Base-by-base conservation (phyloP, 805 yeast species). In the Candida maris region DNA sequence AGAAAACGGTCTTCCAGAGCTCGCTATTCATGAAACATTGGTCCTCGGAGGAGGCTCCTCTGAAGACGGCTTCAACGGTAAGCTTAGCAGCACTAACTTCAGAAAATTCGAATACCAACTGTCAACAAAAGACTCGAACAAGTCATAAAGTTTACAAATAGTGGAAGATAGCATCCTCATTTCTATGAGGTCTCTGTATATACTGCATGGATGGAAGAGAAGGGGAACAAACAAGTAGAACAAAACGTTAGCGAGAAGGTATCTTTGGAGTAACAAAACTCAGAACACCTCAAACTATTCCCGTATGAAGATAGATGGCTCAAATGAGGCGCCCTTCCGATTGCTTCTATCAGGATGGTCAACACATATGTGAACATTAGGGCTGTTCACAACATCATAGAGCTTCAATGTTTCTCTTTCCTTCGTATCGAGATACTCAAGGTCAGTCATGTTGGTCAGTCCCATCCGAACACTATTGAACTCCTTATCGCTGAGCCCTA, bases 341-440 rank as follows among this genome's bases (percentile, higher is more conserved):
- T 79, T 72, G 27, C 79, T 67, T 52, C 93, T 75, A 56, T 87
- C 96, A 1, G 93, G 88, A 52, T 86, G 95, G 54, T 93, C 96
- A 54, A 93, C 66, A 19, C 89, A 94, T 34, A 93, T 63, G 21
- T 68, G 70, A 40, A 44, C 44, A 17, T 44, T 37, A 2, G 45
- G 39, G 8, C 32, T 31, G 19, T 48, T 42, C 39, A 80, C 54
- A 27, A 71, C 72, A 36, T 79, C 80, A 54, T 66, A 82, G 13
- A 88, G 62, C 4, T 71, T 65, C 29, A 74, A 46, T 6, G 72
- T 73, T 18, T 76, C 78, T 35, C 78, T 79, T 2, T 73, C 77
- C 30, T 71, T 59, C 39, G 76, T 70, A 48, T 66, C 57, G 43
- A 68, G 50, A 40, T 65, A 55, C 21, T 66, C 68, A 7, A 64